Base-by-base conservation (phyloP, 306 rosid genomes). In the Cucurbita moschata region DNA sequence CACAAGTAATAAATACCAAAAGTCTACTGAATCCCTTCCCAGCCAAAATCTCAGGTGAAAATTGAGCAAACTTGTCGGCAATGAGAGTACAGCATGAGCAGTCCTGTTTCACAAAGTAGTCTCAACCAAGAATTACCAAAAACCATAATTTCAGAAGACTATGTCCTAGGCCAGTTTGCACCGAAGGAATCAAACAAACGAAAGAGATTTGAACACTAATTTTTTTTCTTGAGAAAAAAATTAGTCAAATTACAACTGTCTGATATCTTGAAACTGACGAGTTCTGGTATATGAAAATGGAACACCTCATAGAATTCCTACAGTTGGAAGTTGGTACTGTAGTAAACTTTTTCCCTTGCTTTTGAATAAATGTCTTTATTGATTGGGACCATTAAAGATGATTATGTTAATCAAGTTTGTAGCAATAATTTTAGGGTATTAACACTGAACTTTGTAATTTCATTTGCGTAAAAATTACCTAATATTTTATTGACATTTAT, bases 21-120 rank as follows among this genome's bases (percentile, higher is more conserved):
- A 88, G 77, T 83, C 87, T 82, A 75, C 96, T 92, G 83, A 92
- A 85, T 66, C 93, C 84, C 77, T 79, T 85, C 82, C 91, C 77
- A 52, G 84, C 83, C 81, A 92, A 79, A 77, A 84, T 78, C 82
- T 84, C 85, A 26, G 96, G 96, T 10, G 96, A 85, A 82, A 64
- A 54, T 8, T 46, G 35, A 12, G 82, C 82, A 79, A 92, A 86
- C 80, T 84, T 92, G 74, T 87, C 96, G 2, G 96, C 87, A 77
- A 92, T 77, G 52, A 77, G 80, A 10, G 96, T 82, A 75, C 92
- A 88, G 70, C 88, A 90, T 67, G 91, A 90, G 76, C 87, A 80
- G 63, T 81, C 96, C 92, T 89, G 92, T 68, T 77, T 35, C 5
- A 63, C 64, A 79, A 54, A 77, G 59, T 18, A 21, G 18, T 21